Evolutionary conservation across 1,284 basidiomycete species (phyloP), one percentile per base, ranked within the genome.

Genomic region (Austropuccinia psidii): DNA sequence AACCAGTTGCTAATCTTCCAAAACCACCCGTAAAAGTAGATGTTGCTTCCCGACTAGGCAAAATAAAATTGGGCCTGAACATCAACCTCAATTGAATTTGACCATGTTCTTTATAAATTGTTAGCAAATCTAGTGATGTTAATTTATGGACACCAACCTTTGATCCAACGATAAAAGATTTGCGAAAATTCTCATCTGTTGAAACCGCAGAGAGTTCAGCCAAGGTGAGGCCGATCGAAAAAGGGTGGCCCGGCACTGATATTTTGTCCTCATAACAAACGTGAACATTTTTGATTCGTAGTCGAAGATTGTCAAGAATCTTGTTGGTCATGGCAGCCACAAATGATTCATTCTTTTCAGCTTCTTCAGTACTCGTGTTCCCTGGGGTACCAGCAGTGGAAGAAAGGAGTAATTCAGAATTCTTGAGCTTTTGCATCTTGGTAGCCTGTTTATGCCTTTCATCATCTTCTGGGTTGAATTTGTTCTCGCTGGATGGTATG

Each of bases 231-330:
- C 97, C 96, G 37, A 89, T 89, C 2, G 95, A 89, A 80, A 99
- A 98, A 8, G 95, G 95, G 81, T 97, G 95, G 87, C 90, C 91
- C 29, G 94, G 94, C 43, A 93, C 92, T 76, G 92, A 97, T 76
- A 95, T 82, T 66, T 88, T 89, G 82, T 99, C 96, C 82, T 99
- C 96, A 79, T 98, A 99, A 61, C 96, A 89, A 66, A 98, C 83
- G 80, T 98, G 94, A 62, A 98, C 91, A 77, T 95, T 93, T 82
- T 90, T 91, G 75, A 99, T 88, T 19, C 92, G 94, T 45, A 98
- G 87, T 83, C 99, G 96, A 19, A 98, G 82, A 80, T 99, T 99
- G 82, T 98, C 96, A 77, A 98, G 87, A 75, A 99, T 88, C 80
- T 96, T 95, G 60, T 90, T 87, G 62, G 90, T 87, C 75, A 99